Evolutionary conservation across 2,329 filamentous ascomycete genomes (phyloP).

Genomic region (Xylaria sp.): DNA sequence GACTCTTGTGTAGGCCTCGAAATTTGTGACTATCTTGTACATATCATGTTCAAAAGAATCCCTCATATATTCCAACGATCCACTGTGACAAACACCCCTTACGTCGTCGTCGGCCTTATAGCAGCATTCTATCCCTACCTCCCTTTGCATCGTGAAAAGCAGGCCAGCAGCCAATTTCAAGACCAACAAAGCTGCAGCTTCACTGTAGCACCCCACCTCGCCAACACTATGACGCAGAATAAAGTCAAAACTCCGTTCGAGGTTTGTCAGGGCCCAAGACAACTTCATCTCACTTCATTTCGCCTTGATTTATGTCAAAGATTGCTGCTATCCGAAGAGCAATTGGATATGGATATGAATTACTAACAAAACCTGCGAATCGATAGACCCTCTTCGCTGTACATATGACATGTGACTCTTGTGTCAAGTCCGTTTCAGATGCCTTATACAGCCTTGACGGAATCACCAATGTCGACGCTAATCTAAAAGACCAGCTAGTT

Average conservation of each 20-base stretch:
- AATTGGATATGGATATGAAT: background rate
- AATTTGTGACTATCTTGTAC: conserved; percentile 27
- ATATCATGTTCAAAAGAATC: conserved; percentile 44
- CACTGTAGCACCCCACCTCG: conserved; percentile 16
- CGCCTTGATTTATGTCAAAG: background rate
- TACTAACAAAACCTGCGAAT: conserved; percentile 46
- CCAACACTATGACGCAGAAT: conserved; percentile 45
- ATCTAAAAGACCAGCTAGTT: conserved; percentile 83
- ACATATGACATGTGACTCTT: conserved; percentile 89
- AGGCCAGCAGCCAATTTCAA: conserved; percentile 13
- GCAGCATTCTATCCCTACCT: conserved; percentile 43
- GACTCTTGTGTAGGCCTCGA: conserved; percentile 34
- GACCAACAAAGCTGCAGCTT: conserved; percentile 26
- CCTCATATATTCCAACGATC: conserved; percentile 42
- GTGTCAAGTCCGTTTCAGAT: conserved; percentile 85
- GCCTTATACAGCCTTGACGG: conserved; percentile 81
- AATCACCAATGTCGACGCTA: conserved; percentile 83
- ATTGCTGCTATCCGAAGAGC: background rate
- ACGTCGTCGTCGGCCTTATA: conserved; percentile 40
- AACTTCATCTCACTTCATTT: conserved; percentile 16
- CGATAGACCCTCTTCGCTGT: conserved; percentile 90
- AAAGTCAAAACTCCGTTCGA: conserved; percentile 50
- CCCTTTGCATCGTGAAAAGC: conserved; percentile 38
- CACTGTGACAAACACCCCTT: conserved; percentile 40
- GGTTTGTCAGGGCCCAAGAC: conserved; percentile 41